Evolutionary conservation across 1,139 yeast species (phyloP).

Genomic region (Taiozyma sp.): DNA sequence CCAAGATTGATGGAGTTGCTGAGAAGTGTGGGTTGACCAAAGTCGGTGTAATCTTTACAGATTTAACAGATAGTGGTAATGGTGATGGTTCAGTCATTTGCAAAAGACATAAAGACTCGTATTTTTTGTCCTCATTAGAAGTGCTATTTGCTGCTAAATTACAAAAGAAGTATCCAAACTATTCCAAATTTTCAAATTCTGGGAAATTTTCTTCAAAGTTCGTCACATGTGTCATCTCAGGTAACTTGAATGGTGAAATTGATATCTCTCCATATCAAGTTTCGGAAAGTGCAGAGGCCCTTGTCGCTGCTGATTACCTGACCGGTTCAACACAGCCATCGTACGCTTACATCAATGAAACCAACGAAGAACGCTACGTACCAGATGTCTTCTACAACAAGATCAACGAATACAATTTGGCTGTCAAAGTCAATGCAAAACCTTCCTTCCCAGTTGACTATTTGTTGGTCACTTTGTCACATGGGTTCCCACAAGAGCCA

Average conservation of each 20-base stretch:
- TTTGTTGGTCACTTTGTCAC: slow-evolving; percentile 80
- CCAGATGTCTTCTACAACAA: slow-evolving; percentile 89
- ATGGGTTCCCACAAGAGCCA: slow-evolving; percentile 79
- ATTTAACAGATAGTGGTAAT: slow-evolving; percentile 78
- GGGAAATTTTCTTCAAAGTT: slow-evolving; percentile 81
- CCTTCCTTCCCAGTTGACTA: slow-evolving; percentile 97
- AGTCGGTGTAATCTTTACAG: slow-evolving; percentile 87
- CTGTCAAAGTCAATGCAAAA: slow-evolving; percentile 84
- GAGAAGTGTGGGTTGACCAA: slow-evolving; percentile 55
- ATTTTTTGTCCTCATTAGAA: slow-evolving; percentile 82
- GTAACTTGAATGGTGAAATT: slow-evolving; percentile 80
- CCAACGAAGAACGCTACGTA: slow-evolving; percentile 69
- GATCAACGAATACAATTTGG: slow-evolving; percentile 81
- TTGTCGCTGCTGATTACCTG: slow-evolving; percentile 80
- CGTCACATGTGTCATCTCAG: slow-evolving; percentile 89
- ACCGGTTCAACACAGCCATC: slow-evolving; percentile 90
- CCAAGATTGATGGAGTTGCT: slow-evolving; percentile 50
- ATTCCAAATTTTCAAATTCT: slow-evolving; percentile 57
- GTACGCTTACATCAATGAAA: slow-evolving; percentile 73
- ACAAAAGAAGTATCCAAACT: slow-evolving; percentile 65
- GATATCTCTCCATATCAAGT: slow-evolving; percentile 92
- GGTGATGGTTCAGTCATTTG: slow-evolving; percentile 88
- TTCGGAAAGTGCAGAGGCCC: slow-evolving; percentile 79
- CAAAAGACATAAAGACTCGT: slow-evolving; percentile 89
- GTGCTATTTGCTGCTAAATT: slow-evolving; percentile 78